phyloP scores from a whole-genome alignment of 441 rosid genomes.

The Manihot esculenta region DNA sequence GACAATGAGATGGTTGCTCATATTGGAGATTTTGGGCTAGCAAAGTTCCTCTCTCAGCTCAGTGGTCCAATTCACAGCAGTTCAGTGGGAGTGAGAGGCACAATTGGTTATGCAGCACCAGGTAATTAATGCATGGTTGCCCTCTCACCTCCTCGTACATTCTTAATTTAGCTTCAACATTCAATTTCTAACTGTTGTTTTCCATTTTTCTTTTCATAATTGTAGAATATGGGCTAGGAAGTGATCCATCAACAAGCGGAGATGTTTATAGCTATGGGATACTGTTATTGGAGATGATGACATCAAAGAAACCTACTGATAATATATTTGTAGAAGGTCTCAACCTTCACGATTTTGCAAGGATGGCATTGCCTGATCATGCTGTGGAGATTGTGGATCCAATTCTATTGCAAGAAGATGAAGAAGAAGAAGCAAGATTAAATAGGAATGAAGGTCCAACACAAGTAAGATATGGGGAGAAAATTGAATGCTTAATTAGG shows the following conservation, averaged over 20 bases:
- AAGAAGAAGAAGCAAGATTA: background rate
- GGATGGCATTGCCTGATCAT: background rate
- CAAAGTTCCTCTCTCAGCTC: background rate
- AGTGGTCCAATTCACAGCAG: background rate
- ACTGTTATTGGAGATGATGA: background rate
- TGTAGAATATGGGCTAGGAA: constrained; percentile 12
- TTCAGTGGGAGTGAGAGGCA: too few species aligned
- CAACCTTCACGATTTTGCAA: background rate
- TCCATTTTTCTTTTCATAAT: too few species aligned
- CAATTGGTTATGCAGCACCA: constrained; percentile 6
- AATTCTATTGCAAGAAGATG: background rate
- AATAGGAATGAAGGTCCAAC: background rate
- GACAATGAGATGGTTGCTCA: constrained; percentile 16
- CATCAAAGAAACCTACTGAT: background rate
- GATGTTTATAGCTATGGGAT: constrained; percentile 10
- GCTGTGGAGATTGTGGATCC: background rate
- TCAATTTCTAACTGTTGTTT: background rate
- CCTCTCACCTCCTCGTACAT: too few species aligned
- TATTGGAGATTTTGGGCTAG: constrained; percentile 12
- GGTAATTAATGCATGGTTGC: background rate
- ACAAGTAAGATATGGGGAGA: background rate
- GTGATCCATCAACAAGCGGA: constrained; percentile 1
- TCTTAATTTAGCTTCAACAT: too few species aligned
- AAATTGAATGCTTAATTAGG: background rate
- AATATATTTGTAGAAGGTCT: background rate